Conservation (phyloP, 495 filamentous ascomycete genomes). For the Penicillium longicatenatum region DNA sequence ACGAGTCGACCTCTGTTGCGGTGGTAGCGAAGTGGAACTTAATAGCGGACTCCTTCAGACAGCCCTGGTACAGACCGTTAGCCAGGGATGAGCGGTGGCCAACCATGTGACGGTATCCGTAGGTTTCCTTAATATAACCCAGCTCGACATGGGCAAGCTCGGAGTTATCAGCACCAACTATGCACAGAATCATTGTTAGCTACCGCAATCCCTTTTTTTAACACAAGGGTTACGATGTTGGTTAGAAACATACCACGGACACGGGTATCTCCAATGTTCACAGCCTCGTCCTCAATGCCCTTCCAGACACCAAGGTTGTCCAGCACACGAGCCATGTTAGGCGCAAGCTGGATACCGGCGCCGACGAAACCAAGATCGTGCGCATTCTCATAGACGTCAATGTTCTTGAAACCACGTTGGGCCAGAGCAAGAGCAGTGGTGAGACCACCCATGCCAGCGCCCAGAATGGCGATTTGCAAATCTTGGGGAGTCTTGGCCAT, state of each 20-base stretch:
- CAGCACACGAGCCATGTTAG: conserved; percentile 76
- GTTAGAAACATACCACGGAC: conserved; percentile 44
- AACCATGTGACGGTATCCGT: conserved; percentile 75
- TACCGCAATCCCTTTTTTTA: not conserved
- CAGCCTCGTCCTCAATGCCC: conserved; percentile 64
- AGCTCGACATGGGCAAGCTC: conserved; percentile 73
- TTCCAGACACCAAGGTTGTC: conserved; percentile 69
- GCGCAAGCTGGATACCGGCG: conserved; percentile 79
- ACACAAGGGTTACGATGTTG: not conserved
- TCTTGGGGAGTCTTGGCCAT: conserved; percentile 41
- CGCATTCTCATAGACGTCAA: conserved; percentile 73
- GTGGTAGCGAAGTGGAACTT: conserved; percentile 68
- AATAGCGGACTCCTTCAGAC: conserved; percentile 62
- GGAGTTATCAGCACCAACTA: conserved; percentile 65
- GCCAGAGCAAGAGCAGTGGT: conserved; percentile 72
- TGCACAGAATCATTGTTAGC: not conserved
- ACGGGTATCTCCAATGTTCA: conserved; percentile 54
- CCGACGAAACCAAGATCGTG: conserved; percentile 79
- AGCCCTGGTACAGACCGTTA: conserved; percentile 65
- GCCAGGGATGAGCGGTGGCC: conserved; percentile 78
- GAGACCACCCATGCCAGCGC: conserved; percentile 74
- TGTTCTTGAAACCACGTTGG: conserved; percentile 69
- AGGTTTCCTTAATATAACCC: conserved; percentile 64
- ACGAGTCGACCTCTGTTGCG: conserved; percentile 55
- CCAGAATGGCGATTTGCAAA: conserved; percentile 46